These are phyloP conservation scores for Bidens hawaiensis DNA, from an alignment of 140 eudicot species.

Conservation along the genomic window DNA sequence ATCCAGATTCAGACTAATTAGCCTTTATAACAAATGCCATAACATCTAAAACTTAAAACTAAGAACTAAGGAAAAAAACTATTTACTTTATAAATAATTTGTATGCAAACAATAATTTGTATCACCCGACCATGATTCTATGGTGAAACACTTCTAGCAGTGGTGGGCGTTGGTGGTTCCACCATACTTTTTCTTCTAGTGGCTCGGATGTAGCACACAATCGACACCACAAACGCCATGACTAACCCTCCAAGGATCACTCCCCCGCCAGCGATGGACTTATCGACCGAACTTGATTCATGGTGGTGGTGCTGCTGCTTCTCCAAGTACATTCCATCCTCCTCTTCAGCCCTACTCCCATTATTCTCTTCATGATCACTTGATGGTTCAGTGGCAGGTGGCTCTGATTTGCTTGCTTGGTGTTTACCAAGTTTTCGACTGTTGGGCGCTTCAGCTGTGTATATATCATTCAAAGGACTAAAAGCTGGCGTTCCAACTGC, in stretches of 20 bases:
- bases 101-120: neutral
- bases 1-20: neutral
- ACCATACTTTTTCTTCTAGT: constrained; percentile 36
- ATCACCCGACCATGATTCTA: neutral
- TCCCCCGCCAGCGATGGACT: constrained; percentile 66
- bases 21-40: neutral
- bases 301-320: constrained; percentile 31
- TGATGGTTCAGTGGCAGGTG: constrained; percentile 16
- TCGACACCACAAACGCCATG: constrained; percentile 45
- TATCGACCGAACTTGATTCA: constrained; percentile 27
- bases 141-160: constrained; percentile 4
- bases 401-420: neutral
- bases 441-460: constrained; percentile 23
- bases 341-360: constrained; percentile 11
- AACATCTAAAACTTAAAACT: neutral
- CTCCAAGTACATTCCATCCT: constrained; percentile 5
- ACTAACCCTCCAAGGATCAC: constrained; percentile 63
- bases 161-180: constrained; percentile 31
- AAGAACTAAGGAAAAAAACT: neutral
- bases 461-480: constrained; percentile 1
- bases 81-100: neutral
- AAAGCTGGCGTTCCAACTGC: neutral
- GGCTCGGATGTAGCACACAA: constrained; percentile 58
- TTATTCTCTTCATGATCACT: constrained; percentile 16
- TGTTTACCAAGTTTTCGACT: constrained; percentile 39